Percentiles rank a stretch among this genome's conserved stretches.
Evolutionary conservation across 1,139 yeast genomes (phyloP).

Genomic region (Yamadazyma dendronema): DNA sequence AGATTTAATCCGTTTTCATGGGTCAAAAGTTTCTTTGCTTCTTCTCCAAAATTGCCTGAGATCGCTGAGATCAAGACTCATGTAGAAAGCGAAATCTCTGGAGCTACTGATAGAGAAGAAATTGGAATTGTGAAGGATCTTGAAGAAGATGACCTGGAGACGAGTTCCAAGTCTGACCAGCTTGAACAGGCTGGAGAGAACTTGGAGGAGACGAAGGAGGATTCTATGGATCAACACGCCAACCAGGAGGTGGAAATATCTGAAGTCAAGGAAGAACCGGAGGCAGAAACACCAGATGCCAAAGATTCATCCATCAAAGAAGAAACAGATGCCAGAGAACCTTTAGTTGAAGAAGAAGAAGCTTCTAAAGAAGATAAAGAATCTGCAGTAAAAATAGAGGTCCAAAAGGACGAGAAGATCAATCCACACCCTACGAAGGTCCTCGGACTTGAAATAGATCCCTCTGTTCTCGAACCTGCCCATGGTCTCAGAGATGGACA

Average conservation of each 20-base stretch:
- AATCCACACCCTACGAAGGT: constrained; percentile 11
- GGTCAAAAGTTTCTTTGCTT: not conserved
- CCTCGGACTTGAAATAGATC: constrained; percentile 22
- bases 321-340: too few species aligned
- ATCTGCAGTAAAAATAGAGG: too few species aligned
- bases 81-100: too few species aligned
- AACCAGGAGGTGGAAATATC: too few species aligned
- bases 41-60: not conserved
- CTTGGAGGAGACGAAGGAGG: too few species aligned
- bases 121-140: too few species aligned
- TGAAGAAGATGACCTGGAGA: not conserved
- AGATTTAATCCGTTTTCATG: not conserved
- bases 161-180: constrained; percentile 1
- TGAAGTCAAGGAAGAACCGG: not conserved
- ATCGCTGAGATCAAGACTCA: not conserved
- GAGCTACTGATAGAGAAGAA: not conserved
- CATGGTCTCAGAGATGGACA: constrained; percentile 25
- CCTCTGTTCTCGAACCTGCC: constrained; percentile 18
- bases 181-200: constrained; percentile 7
- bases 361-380: too few species aligned
- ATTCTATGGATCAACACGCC: constrained; percentile 14
- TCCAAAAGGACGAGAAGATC: too few species aligned
- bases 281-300: not conserved
- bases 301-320: not conserved
- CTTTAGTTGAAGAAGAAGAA: too few species aligned